Evolutionary conservation across 129 eudicot genomes (phyloP).

Genomic region (Pittosporum tobira): DNA sequence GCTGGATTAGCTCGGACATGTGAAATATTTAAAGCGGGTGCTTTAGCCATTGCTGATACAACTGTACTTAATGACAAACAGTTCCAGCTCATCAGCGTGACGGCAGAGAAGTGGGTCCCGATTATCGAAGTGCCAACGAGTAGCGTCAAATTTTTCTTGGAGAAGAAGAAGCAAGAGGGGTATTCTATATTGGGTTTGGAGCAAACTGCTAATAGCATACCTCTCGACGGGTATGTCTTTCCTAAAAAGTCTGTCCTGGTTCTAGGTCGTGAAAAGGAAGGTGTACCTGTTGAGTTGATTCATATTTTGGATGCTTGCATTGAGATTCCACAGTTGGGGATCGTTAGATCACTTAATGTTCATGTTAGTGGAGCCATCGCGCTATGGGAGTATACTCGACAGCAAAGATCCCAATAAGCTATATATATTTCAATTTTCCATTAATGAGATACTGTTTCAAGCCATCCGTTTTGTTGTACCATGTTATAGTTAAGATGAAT

Average conservation of each 20-base stretch:
- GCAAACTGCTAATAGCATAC: conserved; percentile 88
- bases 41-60: conserved; percentile 62
- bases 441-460: not conserved
- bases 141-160: conserved; percentile 65
- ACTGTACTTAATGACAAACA: conserved; percentile 74
- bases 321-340: conserved; percentile 93
- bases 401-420: conserved; percentile 47
- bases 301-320: conserved; percentile 89
- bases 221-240: conserved; percentile 67
- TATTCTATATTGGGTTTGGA: conserved; percentile 78
- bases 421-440: too few species aligned
- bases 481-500: not conserved
- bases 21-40: conserved; percentile 93
- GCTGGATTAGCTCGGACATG: conserved; percentile 97
- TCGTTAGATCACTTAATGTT: conserved; percentile 93
- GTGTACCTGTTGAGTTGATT: conserved; percentile 92
- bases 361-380: conserved; percentile 99
- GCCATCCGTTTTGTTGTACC: too few species aligned
- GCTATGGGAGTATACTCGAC: conserved; percentile 96
- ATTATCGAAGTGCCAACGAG: conserved; percentile 76
- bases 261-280: conserved; percentile 95
- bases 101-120: conserved; percentile 99
- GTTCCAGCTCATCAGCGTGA: conserved; percentile 97
- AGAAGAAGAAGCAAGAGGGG: conserved; percentile 78
- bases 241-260: conserved; percentile 77